Base-by-base conservation (phyloP, 441 rosid genomes). In the Pelargonium cotyledonis region DNA sequence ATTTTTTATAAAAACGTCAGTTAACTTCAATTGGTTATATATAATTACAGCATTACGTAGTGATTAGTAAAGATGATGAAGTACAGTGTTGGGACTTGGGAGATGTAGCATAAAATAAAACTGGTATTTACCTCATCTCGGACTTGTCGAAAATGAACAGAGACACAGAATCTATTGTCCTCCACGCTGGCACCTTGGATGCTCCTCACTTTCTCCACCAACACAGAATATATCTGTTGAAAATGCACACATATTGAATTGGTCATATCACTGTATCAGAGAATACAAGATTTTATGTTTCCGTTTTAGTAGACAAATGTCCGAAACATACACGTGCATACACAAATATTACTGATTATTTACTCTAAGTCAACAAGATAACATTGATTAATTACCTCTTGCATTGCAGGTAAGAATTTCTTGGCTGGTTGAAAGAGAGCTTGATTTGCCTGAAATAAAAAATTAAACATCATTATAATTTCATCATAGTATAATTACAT, bases 141-240 rank as follows among this genome's bases (percentile, higher is more conserved):
- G 68, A 77, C 83, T 62, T 81, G 79, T 40, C 86, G 72, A 61
- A 69, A 83, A 68, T 83, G 86, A 3, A 83, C 85, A 5, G 86
- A 81, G 68, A 81, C 41, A 55, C 86, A 83, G 63, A 83, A 81
- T 65, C 71, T 68, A 47, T 83, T 83, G 72, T 83, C 84, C 72
- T 83, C 83, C 0, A 81, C 66, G 61, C 61, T 46, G 8, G 86
- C 81, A 67, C 86, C 86, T 44, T 74, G 64, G 70, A 79, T 81
- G 67, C 72, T 73, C 57, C 49, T 61, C 16, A 46, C 70, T 64
- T 63, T 23, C 18, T 75, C 76, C 73, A 73, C 75, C 71, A 83
- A 68, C 14, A 31, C 72, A 0, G 65, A 43, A 18, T 72, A 57
- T 23, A 83, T 79, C 86, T 83, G 70, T 72, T n/a, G 38, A 40